A percentile compares a stretch with the other conserved stretches of the same genome.
These are phyloP conservation scores for Jackrogersella multiformis DNA, from an alignment of 495 filamentous ascomycete species.

Conservation along the genomic window DNA sequence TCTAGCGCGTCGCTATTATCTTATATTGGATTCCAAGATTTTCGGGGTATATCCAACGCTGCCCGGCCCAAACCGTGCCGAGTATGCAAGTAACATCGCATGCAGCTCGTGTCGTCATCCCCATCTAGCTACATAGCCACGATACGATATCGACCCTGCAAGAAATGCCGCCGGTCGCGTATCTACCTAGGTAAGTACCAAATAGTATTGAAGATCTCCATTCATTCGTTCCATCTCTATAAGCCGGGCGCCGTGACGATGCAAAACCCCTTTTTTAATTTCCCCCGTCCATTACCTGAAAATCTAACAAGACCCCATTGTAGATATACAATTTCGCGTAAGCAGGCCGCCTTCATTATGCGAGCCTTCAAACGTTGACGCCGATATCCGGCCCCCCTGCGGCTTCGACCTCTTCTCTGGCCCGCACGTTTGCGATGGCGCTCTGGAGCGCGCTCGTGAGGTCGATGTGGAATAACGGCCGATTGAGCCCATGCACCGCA, in stretches of 20 bases:
- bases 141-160: neutral
- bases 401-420: constrained; percentile 48
- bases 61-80: neutral
- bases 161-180: neutral
- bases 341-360: neutral
- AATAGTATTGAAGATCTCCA: too few species aligned
- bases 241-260: neutral
- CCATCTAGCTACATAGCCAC: neutral
- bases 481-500: constrained; percentile 82
- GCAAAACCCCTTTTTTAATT: constrained; percentile 3
- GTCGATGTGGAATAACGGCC: constrained; percentile 95
- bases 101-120: constrained; percentile 1
- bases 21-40: too few species aligned
- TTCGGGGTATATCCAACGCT: constrained; percentile 25
- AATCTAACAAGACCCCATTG: neutral
- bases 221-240: neutral
- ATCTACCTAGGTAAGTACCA: too few species aligned
- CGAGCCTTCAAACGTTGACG: constrained; percentile 16
- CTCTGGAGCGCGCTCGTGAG: constrained; percentile 91
- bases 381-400: constrained; percentile 31
- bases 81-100: constrained; percentile 10
- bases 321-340: neutral
- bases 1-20: too few species aligned
- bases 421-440: constrained; percentile 80
- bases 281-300: neutral